phyloP scores from a whole-genome alignment of 352 stramenopile genomes.

The Phytophthora sansomeana region DNA sequence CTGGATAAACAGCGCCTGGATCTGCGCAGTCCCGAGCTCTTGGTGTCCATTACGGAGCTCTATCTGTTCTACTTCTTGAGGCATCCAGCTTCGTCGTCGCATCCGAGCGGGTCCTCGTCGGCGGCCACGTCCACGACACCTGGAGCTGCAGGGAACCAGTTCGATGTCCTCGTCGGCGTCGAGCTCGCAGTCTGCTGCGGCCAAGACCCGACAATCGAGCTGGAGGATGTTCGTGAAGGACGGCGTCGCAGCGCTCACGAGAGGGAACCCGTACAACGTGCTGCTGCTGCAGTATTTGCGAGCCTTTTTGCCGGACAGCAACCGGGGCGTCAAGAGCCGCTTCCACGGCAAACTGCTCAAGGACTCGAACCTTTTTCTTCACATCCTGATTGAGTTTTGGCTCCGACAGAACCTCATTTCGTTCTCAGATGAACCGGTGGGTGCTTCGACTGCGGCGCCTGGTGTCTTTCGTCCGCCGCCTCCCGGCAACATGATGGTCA shows the following conservation, averaged over 20 bases:
- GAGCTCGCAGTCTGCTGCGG: slow-evolving; percentile 62
- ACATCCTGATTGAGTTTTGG: slow-evolving; percentile 90
- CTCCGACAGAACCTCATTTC: slow-evolving; percentile 89
- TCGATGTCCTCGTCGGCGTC: slow-evolving; percentile 60
- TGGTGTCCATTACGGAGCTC: slow-evolving; percentile 87
- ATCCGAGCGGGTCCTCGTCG: slow-evolving; percentile 53
- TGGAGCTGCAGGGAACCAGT: slow-evolving; percentile 19
- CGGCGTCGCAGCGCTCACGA: slow-evolving; percentile 67
- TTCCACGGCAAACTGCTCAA: slow-evolving; percentile 84
- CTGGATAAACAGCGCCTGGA: slow-evolving; percentile 82
- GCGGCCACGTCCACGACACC: slow-evolving; percentile 10
- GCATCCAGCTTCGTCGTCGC: slow-evolving; percentile 74
- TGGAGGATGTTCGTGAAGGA: slow-evolving; percentile 81
- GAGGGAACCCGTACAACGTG: slow-evolving; percentile 87
- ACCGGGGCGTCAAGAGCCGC: slow-evolving; percentile 66
- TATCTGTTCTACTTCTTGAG: slow-evolving; percentile 89
- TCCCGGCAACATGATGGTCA: slow-evolving; percentile 49
- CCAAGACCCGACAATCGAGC: slow-evolving; percentile 59
- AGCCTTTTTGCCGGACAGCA: slow-evolving; percentile 79
- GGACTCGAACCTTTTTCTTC: slow-evolving; percentile 83
- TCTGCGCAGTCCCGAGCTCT: slow-evolving; percentile 73
- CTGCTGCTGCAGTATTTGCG: slow-evolving; percentile 84
- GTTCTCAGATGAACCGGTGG: slow-evolving; percentile 69
- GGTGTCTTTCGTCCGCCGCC: slow-evolving; percentile 25
- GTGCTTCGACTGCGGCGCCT: slow-evolving; percentile 27